Evolutionary conservation across 2,329 filamentous ascomycete species (phyloP).

Genomic region (Thielaviopsis cerberus): DNA sequence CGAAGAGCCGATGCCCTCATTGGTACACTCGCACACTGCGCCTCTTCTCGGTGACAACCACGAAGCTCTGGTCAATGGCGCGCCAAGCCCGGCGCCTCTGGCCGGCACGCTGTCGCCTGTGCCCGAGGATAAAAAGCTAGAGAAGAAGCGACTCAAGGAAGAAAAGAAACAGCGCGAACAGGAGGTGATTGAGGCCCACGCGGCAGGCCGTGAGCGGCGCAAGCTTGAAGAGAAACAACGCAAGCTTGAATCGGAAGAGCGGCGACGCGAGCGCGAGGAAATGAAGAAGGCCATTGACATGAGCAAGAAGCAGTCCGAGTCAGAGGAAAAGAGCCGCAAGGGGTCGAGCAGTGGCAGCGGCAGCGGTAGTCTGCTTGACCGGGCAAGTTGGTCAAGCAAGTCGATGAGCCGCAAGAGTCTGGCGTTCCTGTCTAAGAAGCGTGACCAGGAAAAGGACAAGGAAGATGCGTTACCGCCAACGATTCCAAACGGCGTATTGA

Average conservation of each 20-base stretch:
- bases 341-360: conserved; percentile 28
- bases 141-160: conserved; percentile 16
- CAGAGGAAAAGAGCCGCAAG: conserved; percentile 6
- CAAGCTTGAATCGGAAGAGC: background rate
- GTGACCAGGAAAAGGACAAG: conserved; percentile 16
- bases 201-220: conserved; percentile 35
- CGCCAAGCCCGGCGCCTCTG: background rate
- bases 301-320: conserved; percentile 39
- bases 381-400: conserved; percentile 55
- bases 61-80: background rate
- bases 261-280: conserved; percentile 34
- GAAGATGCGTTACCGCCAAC: background rate
- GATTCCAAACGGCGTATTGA: background rate
- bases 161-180: conserved; percentile 24
- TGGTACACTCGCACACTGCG: conserved; percentile 50
- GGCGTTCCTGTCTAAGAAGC: conserved; percentile 42
- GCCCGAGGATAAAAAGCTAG: conserved; percentile 25
- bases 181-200: conserved; percentile 35
- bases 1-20: conserved; percentile 32
- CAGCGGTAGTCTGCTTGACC: conserved; percentile 33
- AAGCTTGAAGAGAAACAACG: conserved; percentile 34
- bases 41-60: conserved; percentile 20
- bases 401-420: conserved; percentile 63
- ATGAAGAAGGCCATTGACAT: conserved; percentile 44
- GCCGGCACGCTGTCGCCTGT: conserved; percentile 1